Percentiles rank a stretch among this genome's conserved stretches.
phyloP scores from a whole-genome alignment of 805 yeast species.

The Yarrowia bubula region DNA sequence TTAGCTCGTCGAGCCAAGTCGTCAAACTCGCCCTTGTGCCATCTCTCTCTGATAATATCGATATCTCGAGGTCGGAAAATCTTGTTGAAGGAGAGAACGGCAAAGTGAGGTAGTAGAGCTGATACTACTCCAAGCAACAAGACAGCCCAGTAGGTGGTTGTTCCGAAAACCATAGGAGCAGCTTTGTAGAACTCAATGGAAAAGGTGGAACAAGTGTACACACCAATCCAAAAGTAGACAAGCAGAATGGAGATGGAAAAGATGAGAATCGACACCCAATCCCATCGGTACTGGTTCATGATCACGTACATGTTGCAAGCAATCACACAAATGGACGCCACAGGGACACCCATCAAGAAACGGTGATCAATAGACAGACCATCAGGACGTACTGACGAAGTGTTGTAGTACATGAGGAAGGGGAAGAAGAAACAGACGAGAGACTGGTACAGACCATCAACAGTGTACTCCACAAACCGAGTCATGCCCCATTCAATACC shows the following conservation, averaged over 20 bases:
- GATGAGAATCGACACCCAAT: conserved; percentile 60
- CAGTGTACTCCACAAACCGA: conserved; percentile 63
- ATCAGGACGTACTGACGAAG: conserved; percentile 41
- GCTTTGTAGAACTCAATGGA: conserved; percentile 63
- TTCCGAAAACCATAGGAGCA: conserved; percentile 62
- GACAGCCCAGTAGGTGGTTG: conserved; percentile 63
- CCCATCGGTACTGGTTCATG: conserved; percentile 74
- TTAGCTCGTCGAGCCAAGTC: conserved; percentile 23
- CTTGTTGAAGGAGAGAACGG: conserved; percentile 49
- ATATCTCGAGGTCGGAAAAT: conserved; percentile 62
- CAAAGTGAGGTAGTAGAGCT: conserved; percentile 62
- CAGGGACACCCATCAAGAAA: conserved; percentile 67
- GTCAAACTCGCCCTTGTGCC: conserved; percentile 51
- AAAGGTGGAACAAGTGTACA: conserved; percentile 56
- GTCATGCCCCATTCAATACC: conserved; percentile 60
- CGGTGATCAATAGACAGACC: conserved; percentile 65
- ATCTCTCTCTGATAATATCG: conserved; percentile 67
- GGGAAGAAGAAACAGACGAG: conserved; percentile 68
- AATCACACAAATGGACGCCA: conserved; percentile 58
- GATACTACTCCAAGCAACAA: conserved; percentile 53
- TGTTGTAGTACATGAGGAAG: conserved; percentile 53
- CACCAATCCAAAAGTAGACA: conserved; percentile 76
- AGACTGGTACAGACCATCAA: conserved; percentile 75
- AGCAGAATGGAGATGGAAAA: conserved; percentile 54
- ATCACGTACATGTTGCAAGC: conserved; percentile 66